These are phyloP conservation scores for Domatiomyces globalis DNA, from an alignment of 2,329 filamentous ascomycete genomes.

Conservation along the genomic window DNA sequence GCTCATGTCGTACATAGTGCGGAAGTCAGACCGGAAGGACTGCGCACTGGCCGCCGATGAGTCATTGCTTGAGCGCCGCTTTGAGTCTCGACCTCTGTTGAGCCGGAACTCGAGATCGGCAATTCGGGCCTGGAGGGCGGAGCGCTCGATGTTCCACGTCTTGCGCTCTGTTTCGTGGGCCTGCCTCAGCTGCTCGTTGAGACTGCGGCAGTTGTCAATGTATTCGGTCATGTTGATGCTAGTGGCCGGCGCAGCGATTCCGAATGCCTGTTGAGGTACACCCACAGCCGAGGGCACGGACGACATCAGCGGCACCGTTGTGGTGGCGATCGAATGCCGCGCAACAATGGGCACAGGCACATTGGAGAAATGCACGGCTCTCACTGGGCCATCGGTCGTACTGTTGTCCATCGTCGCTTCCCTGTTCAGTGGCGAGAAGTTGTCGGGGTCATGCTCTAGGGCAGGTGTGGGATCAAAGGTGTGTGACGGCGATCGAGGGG, in stretches of 20 bases:
- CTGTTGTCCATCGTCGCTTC: background rate
- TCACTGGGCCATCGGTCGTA: slow-evolving; percentile 9
- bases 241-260: slow-evolving; percentile 11
- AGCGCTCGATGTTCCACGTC: slow-evolving; percentile 32
- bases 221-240: slow-evolving; percentile 24
- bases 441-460: slow-evolving; percentile 12
- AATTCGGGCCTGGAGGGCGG: slow-evolving; percentile 29
- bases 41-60: slow-evolving; percentile 10
- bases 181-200: slow-evolving; percentile 29
- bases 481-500: slow-evolving; percentile 13
- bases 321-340: slow-evolving; percentile 27
- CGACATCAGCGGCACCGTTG: slow-evolving; percentile 21
- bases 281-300: slow-evolving; percentile 16
- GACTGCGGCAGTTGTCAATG: slow-evolving; percentile 28
- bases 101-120: slow-evolving; percentile 26
- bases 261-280: slow-evolving; percentile 14
- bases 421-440: slow-evolving; percentile 14
- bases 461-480: slow-evolving; percentile 17
- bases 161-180: slow-evolving; percentile 30
- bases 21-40: slow-evolving; percentile 14
- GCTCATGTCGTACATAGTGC: slow-evolving; percentile 1
- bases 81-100: slow-evolving; percentile 15
- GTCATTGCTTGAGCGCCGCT: slow-evolving; percentile 17
- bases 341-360: slow-evolving; percentile 25
- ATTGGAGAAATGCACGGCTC: slow-evolving; percentile 29